These are phyloP conservation scores for Larix kaempferi DNA, from an alignment of 75 land plant genomes.

Conservation along the genomic window DNA sequence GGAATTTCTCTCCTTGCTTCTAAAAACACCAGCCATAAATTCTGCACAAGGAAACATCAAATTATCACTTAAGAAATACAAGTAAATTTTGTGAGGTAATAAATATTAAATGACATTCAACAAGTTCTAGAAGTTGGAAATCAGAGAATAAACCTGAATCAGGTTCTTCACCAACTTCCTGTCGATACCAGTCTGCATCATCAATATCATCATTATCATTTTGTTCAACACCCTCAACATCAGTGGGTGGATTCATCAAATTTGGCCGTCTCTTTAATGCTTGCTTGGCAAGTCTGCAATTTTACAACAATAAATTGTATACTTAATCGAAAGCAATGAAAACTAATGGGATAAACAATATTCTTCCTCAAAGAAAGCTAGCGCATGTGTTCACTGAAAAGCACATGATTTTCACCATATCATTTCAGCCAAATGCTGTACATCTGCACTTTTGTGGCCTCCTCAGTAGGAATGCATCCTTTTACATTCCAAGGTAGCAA, in stretches of 20 bases:
- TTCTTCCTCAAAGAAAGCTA: not conserved
- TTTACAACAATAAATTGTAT: not conserved
- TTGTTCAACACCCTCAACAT: not conserved
- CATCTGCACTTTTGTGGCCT: not conserved
- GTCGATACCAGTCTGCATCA: constrained; percentile 50
- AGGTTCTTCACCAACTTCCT: constrained; percentile 60
- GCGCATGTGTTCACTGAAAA: not conserved
- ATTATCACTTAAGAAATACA: not conserved
- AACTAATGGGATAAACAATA: not conserved
- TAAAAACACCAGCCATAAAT: constrained; percentile 5
- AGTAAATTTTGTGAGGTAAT: not conserved
- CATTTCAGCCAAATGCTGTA: not conserved
- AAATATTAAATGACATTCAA: not conserved
- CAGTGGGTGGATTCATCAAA: not conserved
- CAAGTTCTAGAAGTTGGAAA: not conserved
- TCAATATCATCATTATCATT: constrained; percentile 29
- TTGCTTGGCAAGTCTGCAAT: constrained; percentile 22
- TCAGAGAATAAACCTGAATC: constrained; percentile 38
- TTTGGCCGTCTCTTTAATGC: constrained; percentile 10
- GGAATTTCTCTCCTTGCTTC: constrained; percentile 4
- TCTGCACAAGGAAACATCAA: constrained; percentile 6
- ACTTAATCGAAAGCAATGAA: not conserved
- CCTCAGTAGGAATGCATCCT: not conserved
- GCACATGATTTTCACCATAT: not conserved
- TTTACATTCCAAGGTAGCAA: not conserved